A percentile compares a stretch with the other conserved stretches of the same genome.
These are phyloP conservation scores for Podospora australis DNA, from an alignment of 495 filamentous ascomycete species.

Conservation along the genomic window DNA sequence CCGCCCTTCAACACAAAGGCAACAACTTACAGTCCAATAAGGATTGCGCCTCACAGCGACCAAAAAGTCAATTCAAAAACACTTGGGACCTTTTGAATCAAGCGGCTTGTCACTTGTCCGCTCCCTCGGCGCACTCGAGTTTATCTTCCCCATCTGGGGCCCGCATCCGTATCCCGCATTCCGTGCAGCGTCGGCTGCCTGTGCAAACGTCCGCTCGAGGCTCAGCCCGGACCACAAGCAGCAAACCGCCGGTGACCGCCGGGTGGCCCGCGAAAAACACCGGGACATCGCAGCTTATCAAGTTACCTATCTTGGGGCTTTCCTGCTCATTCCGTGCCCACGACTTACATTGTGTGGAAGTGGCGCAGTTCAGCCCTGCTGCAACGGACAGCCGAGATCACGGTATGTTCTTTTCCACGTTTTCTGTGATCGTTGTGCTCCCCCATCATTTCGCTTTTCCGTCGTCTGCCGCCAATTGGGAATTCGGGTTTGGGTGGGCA, in stretches of 20 bases:
- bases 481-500: no score
- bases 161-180: not conserved
- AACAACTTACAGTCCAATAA: conserved; percentile 27
- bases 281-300: not conserved
- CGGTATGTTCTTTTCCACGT: not conserved
- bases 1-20: conserved; percentile 19
- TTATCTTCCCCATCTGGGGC: no score
- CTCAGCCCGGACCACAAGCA: conserved; percentile 1
- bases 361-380: not conserved
- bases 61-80: not conserved
- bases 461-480: no score
- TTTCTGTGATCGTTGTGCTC: not conserved
- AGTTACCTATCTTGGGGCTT: no score
- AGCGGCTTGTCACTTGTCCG: not conserved
- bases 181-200: not conserved
- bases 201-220: not conserved
- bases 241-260: conserved; percentile 1
- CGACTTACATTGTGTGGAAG: not conserved
- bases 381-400: not conserved
- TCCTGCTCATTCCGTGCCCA: not conserved
- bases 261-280: not conserved
- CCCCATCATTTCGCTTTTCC: not conserved
- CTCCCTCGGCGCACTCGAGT: no score
- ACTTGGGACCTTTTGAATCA: no score
- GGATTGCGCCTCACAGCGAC: conserved; percentile 5